Evolutionary conservation across 2,329 filamentous ascomycete genomes (phyloP).

Genomic region (Cadophora sp.): DNA sequence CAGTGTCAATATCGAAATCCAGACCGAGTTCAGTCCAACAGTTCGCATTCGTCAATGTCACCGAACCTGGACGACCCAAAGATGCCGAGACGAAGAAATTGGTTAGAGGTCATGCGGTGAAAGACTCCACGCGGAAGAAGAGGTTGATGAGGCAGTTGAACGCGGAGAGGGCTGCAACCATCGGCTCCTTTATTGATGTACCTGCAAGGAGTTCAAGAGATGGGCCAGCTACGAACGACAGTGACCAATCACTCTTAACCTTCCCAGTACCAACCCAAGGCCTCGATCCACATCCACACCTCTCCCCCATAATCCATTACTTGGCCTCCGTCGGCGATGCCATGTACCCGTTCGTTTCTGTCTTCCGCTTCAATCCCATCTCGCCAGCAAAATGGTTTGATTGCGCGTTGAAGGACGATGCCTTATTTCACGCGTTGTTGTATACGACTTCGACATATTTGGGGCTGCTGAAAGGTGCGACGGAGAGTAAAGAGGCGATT

Average conservation of each 20-base stretch:
- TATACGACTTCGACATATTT: conserved; percentile 23
- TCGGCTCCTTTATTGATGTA: background rate
- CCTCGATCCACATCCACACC: conserved; percentile 25
- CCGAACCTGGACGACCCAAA: conserved; percentile 15
- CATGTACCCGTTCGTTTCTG: conserved; percentile 24
- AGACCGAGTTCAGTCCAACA: background rate
- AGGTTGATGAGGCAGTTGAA: conserved; percentile 13
- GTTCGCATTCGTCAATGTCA: conserved; percentile 28
- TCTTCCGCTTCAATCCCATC: conserved; percentile 22
- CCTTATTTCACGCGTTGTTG: conserved; percentile 24
- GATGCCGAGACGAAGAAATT: conserved; percentile 22
- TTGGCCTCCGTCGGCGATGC: conserved; percentile 20
- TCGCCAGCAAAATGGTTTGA: conserved; percentile 22
- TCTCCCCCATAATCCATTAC: conserved; percentile 25
- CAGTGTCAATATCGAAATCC: background rate
- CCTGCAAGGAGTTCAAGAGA: background rate
- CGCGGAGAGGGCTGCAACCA: background rate
- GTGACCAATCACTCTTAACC: background rate
- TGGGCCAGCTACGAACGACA: background rate
- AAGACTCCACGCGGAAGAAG: conserved; percentile 21
- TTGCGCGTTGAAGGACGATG: conserved; percentile 20
- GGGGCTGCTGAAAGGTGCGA: conserved; percentile 12
- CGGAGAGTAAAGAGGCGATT: conserved; percentile 21
- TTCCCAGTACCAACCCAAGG: background rate
- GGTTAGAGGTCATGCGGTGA: conserved; percentile 24